Base-by-base conservation (phyloP, 2,329 filamentous ascomycete genomes). In the Colletotrichum neosansevieriae region DNA sequence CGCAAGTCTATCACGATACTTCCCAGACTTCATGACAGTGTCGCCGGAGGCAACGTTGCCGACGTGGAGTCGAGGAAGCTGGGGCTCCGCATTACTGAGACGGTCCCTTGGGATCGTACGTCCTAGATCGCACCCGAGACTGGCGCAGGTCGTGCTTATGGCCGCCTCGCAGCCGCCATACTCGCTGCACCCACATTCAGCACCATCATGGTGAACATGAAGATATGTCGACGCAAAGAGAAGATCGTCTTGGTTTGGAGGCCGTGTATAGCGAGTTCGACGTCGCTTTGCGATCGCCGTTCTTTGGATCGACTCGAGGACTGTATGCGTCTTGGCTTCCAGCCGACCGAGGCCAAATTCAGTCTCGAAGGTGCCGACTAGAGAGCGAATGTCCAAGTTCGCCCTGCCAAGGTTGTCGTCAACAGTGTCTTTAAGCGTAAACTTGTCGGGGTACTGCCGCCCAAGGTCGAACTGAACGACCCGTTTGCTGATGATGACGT, bases 41-140 rank as follows among this genome's bases (percentile, higher is more conserved):
- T 83, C 77, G 13, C 76, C 79, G 1, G 79, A 82, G 4, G 75
- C 81, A 2, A 83, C 75, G 0, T 69, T 59, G 0, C 82, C 81
- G 34, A 83, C 72, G 53, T 36, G 32, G 10, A 54, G 24, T 9
- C 11, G 29, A 2, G 17, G 32, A 19, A 1, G 4, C 5, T 54
- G 50, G 10, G 10, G 12, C 9, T 38, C 50, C 5, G 12, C 10
- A n/a, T 36, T 24, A 11, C 15, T n/a, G 32, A 38, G 50, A 9
- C 50, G 29, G 6, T 38, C 3, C 13, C 50, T 34, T 2, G 29
- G 3, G 13, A 36, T n/a, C 11, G n/a, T 13, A 19, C 13, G n/a
- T 3, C 2, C 17, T 12, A 6, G 2, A n/a, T 54, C 32, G 29
- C 50, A 54, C 1, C 32, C 29, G 5, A 54, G 50, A 9, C 19